Evolutionary conservation across 345 rosid genomes (phyloP), one percentile per base, ranked within the genome.

Genomic region (Brassica rapa): DNA sequence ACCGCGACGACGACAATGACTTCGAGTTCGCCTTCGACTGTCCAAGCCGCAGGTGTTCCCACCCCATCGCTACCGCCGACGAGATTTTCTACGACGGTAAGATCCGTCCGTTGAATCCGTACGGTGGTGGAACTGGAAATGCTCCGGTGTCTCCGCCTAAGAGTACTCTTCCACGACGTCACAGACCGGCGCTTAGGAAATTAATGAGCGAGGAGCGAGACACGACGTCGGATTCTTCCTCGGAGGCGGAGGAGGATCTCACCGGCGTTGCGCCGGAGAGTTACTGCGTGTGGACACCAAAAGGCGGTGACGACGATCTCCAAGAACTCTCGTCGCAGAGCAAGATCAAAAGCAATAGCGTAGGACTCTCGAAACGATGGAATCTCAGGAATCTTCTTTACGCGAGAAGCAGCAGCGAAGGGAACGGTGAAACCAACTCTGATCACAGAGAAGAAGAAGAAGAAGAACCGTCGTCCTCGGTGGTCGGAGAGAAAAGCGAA

Each of bases 231-330:
- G 83, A 89, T 11, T 80, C 84, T 12, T 83, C 86, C 0, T 86
- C 91, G 7, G 6, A 35, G 41, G 41, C 53, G 53, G 53, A 51
- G 25, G 89, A 90, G 10, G 88, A 91, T 15, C 74, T 89, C 0
- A 86, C 81, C 16, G 82, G 85, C 2, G 59, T 87, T 21, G 55
- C 86, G 5, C 83, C 89, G 0, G 94, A 83, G 8, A 81, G 66
- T 21, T 91, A 89, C 82, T 93, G 98, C 77, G 87, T 82, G 1
- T 93, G 98, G 98, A 81, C 75, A 25, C 94, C 96, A 0, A 88
- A 85, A 46, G 57, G 35, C n/a, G 49, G 49, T 41, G 70, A 63
- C 39, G 80, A 70, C 0, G 73, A 71, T 61, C 76, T 55, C 0
- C 23, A 5, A 19, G 15, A 39, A 41, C 68, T 70, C 21, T 55